These are phyloP conservation scores for Cicer yamashitae DNA, from an alignment of 306 rosid species.

Conservation along the genomic window DNA sequence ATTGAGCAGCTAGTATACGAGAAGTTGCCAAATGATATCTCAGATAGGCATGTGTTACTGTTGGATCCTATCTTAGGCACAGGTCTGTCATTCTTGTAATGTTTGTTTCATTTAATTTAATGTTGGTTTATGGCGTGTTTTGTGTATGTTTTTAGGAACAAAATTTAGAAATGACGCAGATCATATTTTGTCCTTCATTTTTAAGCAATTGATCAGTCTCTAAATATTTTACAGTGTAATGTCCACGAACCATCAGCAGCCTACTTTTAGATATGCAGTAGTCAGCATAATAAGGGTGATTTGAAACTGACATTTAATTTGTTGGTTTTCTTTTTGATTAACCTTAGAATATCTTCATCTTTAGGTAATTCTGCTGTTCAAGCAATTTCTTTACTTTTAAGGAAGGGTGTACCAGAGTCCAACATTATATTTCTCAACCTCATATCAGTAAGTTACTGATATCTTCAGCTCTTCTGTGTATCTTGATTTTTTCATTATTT, in stretches of 20 bases:
- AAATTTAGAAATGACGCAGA: background rate
- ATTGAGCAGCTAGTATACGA: constrained; percentile 87
- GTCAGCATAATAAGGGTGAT: background rate
- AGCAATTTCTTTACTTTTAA: constrained; percentile 80
- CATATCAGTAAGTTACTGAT: constrained; percentile 75
- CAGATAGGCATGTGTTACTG: constrained; percentile 91
- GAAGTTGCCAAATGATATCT: constrained; percentile 89
- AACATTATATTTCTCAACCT: constrained; percentile 97
- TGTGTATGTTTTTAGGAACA: background rate
- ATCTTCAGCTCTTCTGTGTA: constrained; percentile 12
- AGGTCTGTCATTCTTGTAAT: constrained; percentile 61
- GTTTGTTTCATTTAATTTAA: constrained; percentile 8
- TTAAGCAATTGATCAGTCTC: background rate
- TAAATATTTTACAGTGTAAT: background rate
- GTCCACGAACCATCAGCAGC: background rate
- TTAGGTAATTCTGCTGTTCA: constrained; percentile 94
- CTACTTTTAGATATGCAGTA: constrained; percentile 5
- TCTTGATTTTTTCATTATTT: background rate
- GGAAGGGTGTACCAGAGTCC: constrained; percentile 95
- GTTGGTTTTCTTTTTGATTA: constrained; percentile 24
- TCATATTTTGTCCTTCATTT: background rate
- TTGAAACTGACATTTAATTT: constrained; percentile 14
- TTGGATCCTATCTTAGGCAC: constrained; percentile 99
- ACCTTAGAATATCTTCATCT: constrained; percentile 23
- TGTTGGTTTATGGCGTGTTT: background rate